Conservation (phyloP, 139 green algal genomes). For the Zygnema cylindricum region DNA sequence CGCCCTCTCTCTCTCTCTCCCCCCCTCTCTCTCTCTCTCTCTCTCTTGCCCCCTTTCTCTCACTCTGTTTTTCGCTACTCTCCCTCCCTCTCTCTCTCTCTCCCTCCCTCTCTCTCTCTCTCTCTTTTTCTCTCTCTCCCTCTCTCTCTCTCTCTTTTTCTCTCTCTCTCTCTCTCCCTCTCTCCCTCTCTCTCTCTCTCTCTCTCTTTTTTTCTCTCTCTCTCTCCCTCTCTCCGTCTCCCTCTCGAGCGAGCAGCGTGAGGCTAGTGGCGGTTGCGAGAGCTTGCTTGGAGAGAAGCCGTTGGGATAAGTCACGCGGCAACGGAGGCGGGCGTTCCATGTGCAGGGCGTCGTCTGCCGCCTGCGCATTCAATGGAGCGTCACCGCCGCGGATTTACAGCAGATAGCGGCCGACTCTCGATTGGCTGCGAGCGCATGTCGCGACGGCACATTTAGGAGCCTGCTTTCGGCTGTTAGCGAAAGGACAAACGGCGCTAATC, state of each 20-base stretch:
- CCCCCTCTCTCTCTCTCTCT: neutral
- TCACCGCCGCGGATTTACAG: too few relatives aligned
- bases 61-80: neutral
- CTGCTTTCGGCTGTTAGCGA: too few relatives aligned
- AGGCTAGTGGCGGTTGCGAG: too few relatives aligned
- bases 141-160: neutral
- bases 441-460: too few relatives aligned
- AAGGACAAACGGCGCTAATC: too few relatives aligned
- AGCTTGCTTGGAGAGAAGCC: too few relatives aligned
- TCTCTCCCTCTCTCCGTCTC: neutral
- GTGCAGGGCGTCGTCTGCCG: too few relatives aligned
- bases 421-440: too few relatives aligned
- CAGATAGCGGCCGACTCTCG: too few relatives aligned
- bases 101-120: neutral
- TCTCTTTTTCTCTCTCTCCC: neutral
- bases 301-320: too few relatives aligned
- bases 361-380: too few relatives aligned
- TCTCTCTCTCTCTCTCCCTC: neutral
- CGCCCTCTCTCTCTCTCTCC: neutral
- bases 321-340: too few relatives aligned
- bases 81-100: neutral
- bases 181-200: neutral
- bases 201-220: neutral
- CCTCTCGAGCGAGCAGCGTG: neutral
- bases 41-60: neutral